Evolutionary conservation across 495 filamentous ascomycete species (phyloP), one percentile per base, ranked within the genome.

Genomic region (Usnea hakonensis): DNA sequence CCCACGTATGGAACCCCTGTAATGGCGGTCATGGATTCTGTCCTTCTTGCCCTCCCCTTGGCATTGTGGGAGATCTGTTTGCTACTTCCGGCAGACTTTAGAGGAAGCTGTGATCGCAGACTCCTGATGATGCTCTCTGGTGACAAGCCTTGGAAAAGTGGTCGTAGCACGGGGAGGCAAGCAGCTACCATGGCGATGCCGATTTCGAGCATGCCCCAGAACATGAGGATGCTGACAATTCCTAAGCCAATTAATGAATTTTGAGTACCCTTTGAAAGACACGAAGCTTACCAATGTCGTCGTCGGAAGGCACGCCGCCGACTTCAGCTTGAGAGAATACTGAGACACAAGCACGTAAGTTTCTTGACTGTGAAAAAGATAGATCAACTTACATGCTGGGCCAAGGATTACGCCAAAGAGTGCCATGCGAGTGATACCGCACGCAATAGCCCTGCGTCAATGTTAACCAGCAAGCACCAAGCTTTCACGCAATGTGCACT

Each of bases 141-240:
- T n/a, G 48, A 52, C 48, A 26, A 52, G 30, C 11, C 35, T 28
- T 54, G 48, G 14, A 83, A 72, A 6, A 80, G 72, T 7, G 78
- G 78, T 32, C 77, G 76, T 13, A 79, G 74, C 14, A 74, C 78
- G 48, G 77, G 77, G 9, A 80, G 75, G 59, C 75, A 77, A 14
- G 74, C 78, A 52, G 76, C 76, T 1, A 77, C 73, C 63, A 80
- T 78, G 19, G 76, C 78, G 0, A 79, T 69, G 26, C 72, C 76
- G n/a, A 67, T 67, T 67, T 80, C 77, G 62, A 75, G 26, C 48
- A 52, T 52, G 14, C 28, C 48, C 48, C 48, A 52, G 16, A 52
- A 52, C 28, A 52, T 32, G 28, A 52, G 26, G 28, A 52, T 52
- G 16, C 48, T 52, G 28, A 52, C 48, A 19, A 52, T 32, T 32